Percentiles rank a stretch among this genome's conserved stretches.
phyloP scores from a whole-genome alignment of 768 basidiomycete genomes.

The Russula ochroleuca region DNA sequence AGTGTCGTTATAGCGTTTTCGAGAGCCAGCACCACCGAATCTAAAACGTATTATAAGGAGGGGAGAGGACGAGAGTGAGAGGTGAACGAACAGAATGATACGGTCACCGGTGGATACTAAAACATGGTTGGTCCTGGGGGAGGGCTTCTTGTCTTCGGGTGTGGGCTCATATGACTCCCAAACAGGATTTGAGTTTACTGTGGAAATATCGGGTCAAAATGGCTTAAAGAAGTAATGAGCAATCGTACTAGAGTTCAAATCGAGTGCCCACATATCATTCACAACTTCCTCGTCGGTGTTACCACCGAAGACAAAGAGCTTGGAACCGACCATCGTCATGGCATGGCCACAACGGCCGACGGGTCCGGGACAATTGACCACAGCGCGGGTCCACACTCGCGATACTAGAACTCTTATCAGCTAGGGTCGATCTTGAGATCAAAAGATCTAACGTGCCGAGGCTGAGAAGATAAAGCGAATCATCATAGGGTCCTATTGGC shows the following conservation, averaged over 20 bases:
- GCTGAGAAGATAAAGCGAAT: slow-evolving; percentile 89
- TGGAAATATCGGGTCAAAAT: slow-evolving; percentile 34
- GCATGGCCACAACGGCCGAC: slow-evolving; percentile 89
- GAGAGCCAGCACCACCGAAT: slow-evolving; percentile 97
- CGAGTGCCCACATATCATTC: slow-evolving; percentile 90
- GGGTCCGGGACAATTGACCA: slow-evolving; percentile 68
- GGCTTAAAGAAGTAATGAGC: slow-evolving; percentile 7
- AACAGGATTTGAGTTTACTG: slow-evolving; percentile 72
- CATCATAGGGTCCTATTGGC: slow-evolving; percentile 53
- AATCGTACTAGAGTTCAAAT: slow-evolving; percentile 67
- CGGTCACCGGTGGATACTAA: slow-evolving; percentile 72
- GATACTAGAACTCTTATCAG: slow-evolving; percentile 52
- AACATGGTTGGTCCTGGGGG: slow-evolving; percentile 86
- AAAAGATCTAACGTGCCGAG: slow-evolving; percentile 55
- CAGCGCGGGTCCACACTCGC: slow-evolving; percentile 90
- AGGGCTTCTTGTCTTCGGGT: slow-evolving; percentile 54
- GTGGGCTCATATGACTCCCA: slow-evolving; percentile 83
- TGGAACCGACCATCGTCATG: slow-evolving; percentile 84
- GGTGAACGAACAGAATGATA: slow-evolving; percentile 20
- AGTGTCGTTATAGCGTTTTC: slow-evolving; percentile 98
- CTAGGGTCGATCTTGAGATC: not conserved
- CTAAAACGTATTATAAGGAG: slow-evolving; percentile 37
- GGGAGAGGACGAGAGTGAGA: slow-evolving; percentile 16
- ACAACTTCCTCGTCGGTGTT: slow-evolving; percentile 95
- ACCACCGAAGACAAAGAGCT: slow-evolving; percentile 93